phyloP scores from a whole-genome alignment of 1,284 basidiomycete genomes.

The Gymnopus androsaceus region DNA sequence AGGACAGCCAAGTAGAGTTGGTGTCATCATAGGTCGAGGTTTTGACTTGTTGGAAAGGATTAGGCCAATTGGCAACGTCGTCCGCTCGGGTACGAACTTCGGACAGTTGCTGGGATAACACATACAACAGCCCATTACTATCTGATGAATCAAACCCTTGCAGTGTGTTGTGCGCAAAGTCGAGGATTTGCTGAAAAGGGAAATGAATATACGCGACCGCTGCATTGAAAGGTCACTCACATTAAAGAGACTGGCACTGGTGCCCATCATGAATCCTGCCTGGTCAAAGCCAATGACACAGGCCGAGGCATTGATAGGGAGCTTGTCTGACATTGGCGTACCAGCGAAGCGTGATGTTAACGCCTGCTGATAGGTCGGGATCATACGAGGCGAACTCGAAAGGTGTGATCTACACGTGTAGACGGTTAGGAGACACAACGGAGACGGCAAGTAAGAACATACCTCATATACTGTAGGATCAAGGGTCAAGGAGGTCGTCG shows the following conservation, averaged over 20 bases:
- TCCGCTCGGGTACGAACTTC: conserved; percentile 53
- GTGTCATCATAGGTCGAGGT: conserved; percentile 48
- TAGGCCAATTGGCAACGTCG: conserved; percentile 72
- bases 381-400: conserved; percentile 72
- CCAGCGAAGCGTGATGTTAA: conserved; percentile 61
- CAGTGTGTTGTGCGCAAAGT: conserved; percentile 46
- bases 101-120: conserved; percentile 48
- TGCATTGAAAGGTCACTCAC: conserved; percentile 32
- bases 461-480: conserved; percentile 66
- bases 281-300: conserved; percentile 71
- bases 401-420: conserved; percentile 52
- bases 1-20: conserved; percentile 49
- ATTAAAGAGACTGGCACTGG: conserved; percentile 65
- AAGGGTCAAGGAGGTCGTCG: conserved; percentile 41
- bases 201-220: neutral
- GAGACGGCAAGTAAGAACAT: neutral
- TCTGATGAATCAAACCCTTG: conserved; percentile 40
- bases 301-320: conserved; percentile 47
- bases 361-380: conserved; percentile 59
- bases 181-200: conserved; percentile 45
- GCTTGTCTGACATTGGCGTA: conserved; percentile 55
- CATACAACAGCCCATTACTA: conserved; percentile 42
- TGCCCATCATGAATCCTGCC: conserved; percentile 65
- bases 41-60: conserved; percentile 55
- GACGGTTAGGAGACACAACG: neutral